A percentile compares a stretch with the other conserved stretches of the same genome.
phyloP scores from a whole-genome alignment of 371 early-diverging fungal genomes.

The Synchytrium microbalum region DNA sequence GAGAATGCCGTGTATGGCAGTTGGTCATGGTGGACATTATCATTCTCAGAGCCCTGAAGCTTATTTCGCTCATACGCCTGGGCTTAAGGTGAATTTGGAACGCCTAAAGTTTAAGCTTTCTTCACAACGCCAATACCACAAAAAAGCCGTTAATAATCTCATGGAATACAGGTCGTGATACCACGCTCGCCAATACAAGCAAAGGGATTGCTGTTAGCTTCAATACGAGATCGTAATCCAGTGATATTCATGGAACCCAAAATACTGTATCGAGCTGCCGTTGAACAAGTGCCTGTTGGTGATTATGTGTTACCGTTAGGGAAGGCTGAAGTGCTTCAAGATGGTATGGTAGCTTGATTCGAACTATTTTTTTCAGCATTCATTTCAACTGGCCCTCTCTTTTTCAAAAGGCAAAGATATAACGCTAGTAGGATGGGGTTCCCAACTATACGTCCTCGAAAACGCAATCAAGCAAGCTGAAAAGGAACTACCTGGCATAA shows the following conservation, averaged over 20 bases:
- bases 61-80: constrained; percentile 92
- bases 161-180: constrained; percentile 63
- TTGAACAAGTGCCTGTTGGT: constrained; percentile 90
- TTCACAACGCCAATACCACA: neutral
- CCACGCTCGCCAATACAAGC: constrained; percentile 94
- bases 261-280: constrained; percentile 90
- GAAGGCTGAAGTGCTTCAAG: constrained; percentile 86
- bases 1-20: constrained; percentile 89
- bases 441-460: constrained; percentile 89
- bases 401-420: constrained; percentile 56
- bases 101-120: neutral
- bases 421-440: constrained; percentile 90
- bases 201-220: constrained; percentile 87
- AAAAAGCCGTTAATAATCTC: too few relatives aligned
- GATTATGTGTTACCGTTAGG: constrained; percentile 89
- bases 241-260: constrained; percentile 96
- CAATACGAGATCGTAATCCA: constrained; percentile 92
- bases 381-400: constrained; percentile 2
- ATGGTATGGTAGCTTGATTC: constrained; percentile 39
- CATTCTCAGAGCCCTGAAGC: constrained; percentile 96
- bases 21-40: constrained; percentile 96
- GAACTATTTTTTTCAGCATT: neutral
- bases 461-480: constrained; percentile 84
- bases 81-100: constrained; percentile 53
- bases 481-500: constrained; percentile 78